Conservation (phyloP, 73 alveolate species). For the Breviolum minutum region DNA sequence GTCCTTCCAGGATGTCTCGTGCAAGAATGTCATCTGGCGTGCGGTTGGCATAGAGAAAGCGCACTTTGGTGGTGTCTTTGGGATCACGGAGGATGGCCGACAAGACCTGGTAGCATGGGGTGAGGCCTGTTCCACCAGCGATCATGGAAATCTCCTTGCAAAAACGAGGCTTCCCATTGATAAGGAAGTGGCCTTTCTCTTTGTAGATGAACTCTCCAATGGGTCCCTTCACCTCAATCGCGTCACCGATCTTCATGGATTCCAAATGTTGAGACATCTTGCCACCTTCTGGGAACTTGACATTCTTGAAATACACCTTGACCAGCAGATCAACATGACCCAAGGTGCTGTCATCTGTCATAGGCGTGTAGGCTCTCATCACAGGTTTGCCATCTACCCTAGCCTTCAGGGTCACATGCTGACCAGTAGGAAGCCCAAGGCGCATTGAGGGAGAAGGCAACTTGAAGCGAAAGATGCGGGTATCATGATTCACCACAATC, state of each 20-base stretch:
- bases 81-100: conserved; percentile 62
- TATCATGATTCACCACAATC: conserved; percentile 89
- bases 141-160: conserved; percentile 96
- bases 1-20: conserved; percentile 35
- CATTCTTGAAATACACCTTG: conserved; percentile 96
- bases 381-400: conserved; percentile 96
- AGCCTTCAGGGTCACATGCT: conserved; percentile 96
- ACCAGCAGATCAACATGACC: conserved; percentile 97
- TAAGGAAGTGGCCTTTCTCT: conserved; percentile 95
- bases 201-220: conserved; percentile 96
- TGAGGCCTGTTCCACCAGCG: conserved; percentile 98
- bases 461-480: conserved; percentile 96
- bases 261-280: conserved; percentile 97
- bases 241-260: conserved; percentile 96
- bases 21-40: conserved; percentile 72
- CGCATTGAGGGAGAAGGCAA: conserved; percentile 96
- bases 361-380: conserved; percentile 97
- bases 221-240: conserved; percentile 97
- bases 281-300: conserved; percentile 97
- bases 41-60: conserved; percentile 64
- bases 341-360: conserved; percentile 94
- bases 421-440: conserved; percentile 97
- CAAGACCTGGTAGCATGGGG: conserved; percentile 97
- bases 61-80: conserved; percentile 52
- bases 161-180: conserved; percentile 80